These are phyloP conservation scores for Aschersonia sp. DNA, from an alignment of 2,329 filamentous ascomycete species.

Conservation along the genomic window DNA sequence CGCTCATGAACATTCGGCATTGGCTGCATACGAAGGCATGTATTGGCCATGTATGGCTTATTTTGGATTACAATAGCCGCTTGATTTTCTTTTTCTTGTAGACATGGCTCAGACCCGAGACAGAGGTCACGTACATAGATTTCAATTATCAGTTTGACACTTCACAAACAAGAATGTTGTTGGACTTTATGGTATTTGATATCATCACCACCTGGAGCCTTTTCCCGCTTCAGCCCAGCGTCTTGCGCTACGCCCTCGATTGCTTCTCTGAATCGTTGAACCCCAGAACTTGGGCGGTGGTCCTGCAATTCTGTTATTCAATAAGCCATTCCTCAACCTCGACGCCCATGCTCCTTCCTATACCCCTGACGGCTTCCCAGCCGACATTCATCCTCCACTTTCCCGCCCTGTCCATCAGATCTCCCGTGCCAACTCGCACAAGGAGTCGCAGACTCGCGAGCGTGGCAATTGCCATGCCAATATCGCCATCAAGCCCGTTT, in stretches of 20 bases:
- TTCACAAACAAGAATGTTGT: too few relatives aligned
- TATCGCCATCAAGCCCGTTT: slow-evolving; percentile 34
- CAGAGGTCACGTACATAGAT: too few relatives aligned
- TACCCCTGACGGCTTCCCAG: slow-evolving; percentile 58
- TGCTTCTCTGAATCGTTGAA: too few relatives aligned
- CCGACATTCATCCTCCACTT: slow-evolving; percentile 69
- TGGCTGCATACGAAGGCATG: neutral
- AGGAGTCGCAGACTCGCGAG: slow-evolving; percentile 57
- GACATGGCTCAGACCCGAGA: too few relatives aligned
- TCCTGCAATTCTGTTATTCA: slow-evolving; percentile 28
- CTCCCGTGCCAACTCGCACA: slow-evolving; percentile 46
- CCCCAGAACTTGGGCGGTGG: too few relatives aligned
- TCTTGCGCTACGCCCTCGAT: too few relatives aligned
- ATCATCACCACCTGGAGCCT: too few relatives aligned
- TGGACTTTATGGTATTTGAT: too few relatives aligned
- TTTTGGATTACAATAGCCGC: too few relatives aligned
- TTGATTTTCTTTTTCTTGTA: too few relatives aligned
- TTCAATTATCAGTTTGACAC: too few relatives aligned
- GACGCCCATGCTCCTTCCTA: slow-evolving; percentile 63
- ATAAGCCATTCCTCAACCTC: slow-evolving; percentile 66
- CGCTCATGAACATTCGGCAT: neutral
- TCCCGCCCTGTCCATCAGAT: slow-evolving; percentile 53
- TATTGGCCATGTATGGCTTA: neutral
- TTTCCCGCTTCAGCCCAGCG: too few relatives aligned
- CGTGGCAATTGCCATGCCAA: slow-evolving; percentile 55